Percentiles rank a stretch among this genome's conserved stretches.
Evolutionary conservation across 2,329 filamentous ascomycete species (phyloP).

Genomic region (Didymella lethalis): DNA sequence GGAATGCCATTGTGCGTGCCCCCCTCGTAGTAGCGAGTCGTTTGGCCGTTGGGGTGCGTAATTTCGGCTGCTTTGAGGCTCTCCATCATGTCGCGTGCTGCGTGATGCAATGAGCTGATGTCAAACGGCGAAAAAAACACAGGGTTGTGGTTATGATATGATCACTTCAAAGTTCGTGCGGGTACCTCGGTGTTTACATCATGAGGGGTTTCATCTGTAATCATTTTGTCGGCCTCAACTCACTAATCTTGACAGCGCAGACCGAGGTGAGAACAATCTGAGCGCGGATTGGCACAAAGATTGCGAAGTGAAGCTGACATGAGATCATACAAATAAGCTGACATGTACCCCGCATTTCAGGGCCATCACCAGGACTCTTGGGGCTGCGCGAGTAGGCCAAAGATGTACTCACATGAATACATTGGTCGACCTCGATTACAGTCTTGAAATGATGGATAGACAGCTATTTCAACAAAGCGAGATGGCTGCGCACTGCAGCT

Average conservation of each 20-base stretch:
- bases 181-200: slow-evolving; percentile 16
- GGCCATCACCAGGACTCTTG: too few relatives aligned
- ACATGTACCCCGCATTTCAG: neutral
- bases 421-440: too few relatives aligned
- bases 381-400: too few relatives aligned
- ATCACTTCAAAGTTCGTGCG: neutral
- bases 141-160: neutral
- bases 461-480: neutral
- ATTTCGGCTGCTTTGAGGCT: slow-evolving; percentile 27
- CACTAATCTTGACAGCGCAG: neutral
- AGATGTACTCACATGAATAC: neutral
- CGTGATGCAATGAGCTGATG: too few relatives aligned
- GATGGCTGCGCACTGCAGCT: neutral
- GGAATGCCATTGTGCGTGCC: slow-evolving; percentile 32
- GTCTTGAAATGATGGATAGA: too few relatives aligned
- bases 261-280: neutral
- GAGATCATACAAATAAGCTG: neutral
- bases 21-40: slow-evolving; percentile 37
- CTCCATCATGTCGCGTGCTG: slow-evolving; percentile 20
- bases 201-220: slow-evolving; percentile 8
- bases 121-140: neutral
- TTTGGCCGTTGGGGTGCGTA: slow-evolving; percentile 32
- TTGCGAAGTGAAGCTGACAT: neutral
- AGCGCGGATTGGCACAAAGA: neutral
- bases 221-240: neutral